Conservation (phyloP, 371 early-diverging fungal genomes). For the Mucor sp. region DNA sequence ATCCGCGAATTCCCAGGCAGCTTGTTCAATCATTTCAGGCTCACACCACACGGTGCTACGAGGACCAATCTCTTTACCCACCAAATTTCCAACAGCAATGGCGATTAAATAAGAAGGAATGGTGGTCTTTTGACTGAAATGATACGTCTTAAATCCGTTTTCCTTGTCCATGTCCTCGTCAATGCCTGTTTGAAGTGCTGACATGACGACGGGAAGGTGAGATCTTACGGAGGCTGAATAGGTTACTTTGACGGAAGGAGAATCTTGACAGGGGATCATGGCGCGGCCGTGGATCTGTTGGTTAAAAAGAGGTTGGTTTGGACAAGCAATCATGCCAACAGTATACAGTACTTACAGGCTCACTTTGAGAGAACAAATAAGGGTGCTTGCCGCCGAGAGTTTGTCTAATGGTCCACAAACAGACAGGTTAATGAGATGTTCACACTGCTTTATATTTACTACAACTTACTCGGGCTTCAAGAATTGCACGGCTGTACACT, state of each 20-base stretch:
- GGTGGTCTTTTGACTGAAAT: slow-evolving; percentile 72
- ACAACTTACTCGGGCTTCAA: slow-evolving; percentile 63
- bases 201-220: slow-evolving; percentile 43
- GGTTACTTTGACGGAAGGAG: slow-evolving; percentile 88
- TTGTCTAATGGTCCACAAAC: slow-evolving; percentile 60
- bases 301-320: not conserved
- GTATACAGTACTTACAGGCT: slow-evolving; percentile 52
- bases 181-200: slow-evolving; percentile 21
- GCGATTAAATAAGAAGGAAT: slow-evolving; percentile 95
- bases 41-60: slow-evolving; percentile 95
- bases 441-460: not conserved
- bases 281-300: slow-evolving; percentile 90
- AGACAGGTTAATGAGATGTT: not conserved
- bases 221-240: slow-evolving; percentile 81
- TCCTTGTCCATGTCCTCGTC: slow-evolving; percentile 31
- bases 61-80: slow-evolving; percentile 81
- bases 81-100: slow-evolving; percentile 88
- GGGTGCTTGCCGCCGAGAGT: slow-evolving; percentile 93
- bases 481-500: slow-evolving; percentile 90
- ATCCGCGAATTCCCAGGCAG: slow-evolving; percentile 94
- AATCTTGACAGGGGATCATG: slow-evolving; percentile 93
- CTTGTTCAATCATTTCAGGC: slow-evolving; percentile 86
- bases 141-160: slow-evolving; percentile 54
- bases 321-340: too few species aligned
- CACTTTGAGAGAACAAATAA: slow-evolving; percentile 96